phyloP scores from a whole-genome alignment of 2,329 filamentous ascomycete genomes.

The Teratosphaeria gauchensis region DNA sequence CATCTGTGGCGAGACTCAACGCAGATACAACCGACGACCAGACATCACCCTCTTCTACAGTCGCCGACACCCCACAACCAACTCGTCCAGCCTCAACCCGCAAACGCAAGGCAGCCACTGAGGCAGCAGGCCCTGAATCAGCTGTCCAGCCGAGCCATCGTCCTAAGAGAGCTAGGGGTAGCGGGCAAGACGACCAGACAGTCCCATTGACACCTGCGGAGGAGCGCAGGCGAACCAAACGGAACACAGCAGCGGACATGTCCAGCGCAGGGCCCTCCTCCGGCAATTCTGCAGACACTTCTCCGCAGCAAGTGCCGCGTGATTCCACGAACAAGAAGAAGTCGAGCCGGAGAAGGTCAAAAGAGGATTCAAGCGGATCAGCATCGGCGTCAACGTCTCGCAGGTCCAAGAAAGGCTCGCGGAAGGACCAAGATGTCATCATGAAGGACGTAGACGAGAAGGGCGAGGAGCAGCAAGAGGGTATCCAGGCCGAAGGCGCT shows the following conservation, averaged over 20 bases:
- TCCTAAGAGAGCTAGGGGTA: slow-evolving; percentile 52
- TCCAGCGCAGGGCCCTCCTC: slow-evolving; percentile 59
- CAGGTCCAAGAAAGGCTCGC: slow-evolving; percentile 23
- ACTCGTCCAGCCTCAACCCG: slow-evolving; percentile 40
- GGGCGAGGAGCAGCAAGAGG: slow-evolving; percentile 12
- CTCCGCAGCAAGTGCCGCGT: slow-evolving; percentile 45
- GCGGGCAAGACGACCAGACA: slow-evolving; percentile 29
- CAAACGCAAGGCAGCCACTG: slow-evolving; percentile 63
- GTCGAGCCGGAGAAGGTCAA: slow-evolving; percentile 60
- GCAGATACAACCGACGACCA: slow-evolving; percentile 22
- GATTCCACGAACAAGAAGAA: slow-evolving; percentile 66
- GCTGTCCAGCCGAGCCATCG: slow-evolving; percentile 31
- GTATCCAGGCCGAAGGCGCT: slow-evolving; percentile 26
- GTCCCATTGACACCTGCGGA: slow-evolving; percentile 30
- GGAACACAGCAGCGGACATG: slow-evolving; percentile 47
- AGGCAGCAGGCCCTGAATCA: slow-evolving; percentile 38
- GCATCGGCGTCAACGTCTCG: slow-evolving; percentile 19
- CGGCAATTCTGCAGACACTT: slow-evolving; percentile 54
- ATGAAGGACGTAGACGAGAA: slow-evolving; percentile 26
- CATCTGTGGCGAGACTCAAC: slow-evolving; percentile 30
- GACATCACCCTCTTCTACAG: slow-evolving; percentile 27
- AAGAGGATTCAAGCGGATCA: slow-evolving; percentile 31
- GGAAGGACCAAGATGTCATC: slow-evolving; percentile 24
- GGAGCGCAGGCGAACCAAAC: slow-evolving; percentile 47
- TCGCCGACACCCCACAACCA: slow-evolving; percentile 36